Evolutionary conservation across 108 stramenopile genomes (phyloP), one percentile per base, ranked within the genome.

Genomic region (Cyclotella kingstonii): DNA sequence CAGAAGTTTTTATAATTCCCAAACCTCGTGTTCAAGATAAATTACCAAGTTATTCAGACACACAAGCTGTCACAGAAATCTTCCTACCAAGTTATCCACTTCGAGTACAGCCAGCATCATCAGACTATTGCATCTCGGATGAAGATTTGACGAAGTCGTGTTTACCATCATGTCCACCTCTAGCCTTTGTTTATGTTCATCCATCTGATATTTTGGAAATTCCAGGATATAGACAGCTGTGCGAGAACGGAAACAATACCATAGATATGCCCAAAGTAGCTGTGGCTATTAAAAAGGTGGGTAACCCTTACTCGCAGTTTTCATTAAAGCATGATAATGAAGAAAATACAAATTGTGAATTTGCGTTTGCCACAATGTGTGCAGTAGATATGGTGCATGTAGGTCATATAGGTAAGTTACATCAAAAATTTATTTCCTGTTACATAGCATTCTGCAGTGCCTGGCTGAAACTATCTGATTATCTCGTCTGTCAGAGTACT

Each of bases 1-100:
- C 85, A 10, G 89, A 90, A 60, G 70, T 90, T n/a, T 53, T 83
- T 12, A 63, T 90, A 21, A 46, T 76, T 60, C 84, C 89, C 1
- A 86, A 83, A 60, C 74, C 80, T 43, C 76, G 86, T 6, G n/a
- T 25, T 19, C 36, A 39, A 45, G 63, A 56, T 41, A 30, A 58
- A 54, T 56, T 49, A 41, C 36, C 15, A 38, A 35, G 12, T 17
- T 40, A 63, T n/a, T 2, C 21, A 22, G 11, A 22, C 1, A 18
- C 29, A 46, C 54, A 42, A 73, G 43, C 10, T 14, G 36, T 18
- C 40, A 3, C 22, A 19, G 54, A 34, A 11, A 14, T 36, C 66
- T 22, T 54, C 33, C 50, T 25, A 39, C 44, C 66, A 41, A 66
- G 59, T 46, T 29, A 22, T 31, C 54, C 55, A 26, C 55, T 72